A percentile compares a stretch with the other conserved stretches of the same genome.
phyloP scores from a whole-genome alignment of 768 basidiomycete species.

The Phylloporus scabripes region DNA sequence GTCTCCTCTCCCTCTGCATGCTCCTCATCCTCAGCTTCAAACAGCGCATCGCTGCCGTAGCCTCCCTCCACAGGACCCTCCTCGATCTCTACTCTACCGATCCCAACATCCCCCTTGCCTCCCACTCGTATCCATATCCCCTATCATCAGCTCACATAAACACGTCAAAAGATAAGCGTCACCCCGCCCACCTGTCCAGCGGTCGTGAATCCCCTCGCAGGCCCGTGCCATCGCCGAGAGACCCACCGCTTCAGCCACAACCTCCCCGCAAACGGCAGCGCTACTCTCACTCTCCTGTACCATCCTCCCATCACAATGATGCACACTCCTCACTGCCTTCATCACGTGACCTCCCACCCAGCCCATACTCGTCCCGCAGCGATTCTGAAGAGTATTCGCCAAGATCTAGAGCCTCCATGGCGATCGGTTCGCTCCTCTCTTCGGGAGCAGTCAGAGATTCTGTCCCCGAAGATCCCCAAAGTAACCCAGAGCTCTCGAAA shows the following conservation, averaged over 20 bases:
- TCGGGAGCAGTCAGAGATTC: conserved; percentile 33
- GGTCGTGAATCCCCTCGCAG: conserved; percentile 13
- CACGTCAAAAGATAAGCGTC: conserved; percentile 19
- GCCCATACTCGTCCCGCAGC: conserved; percentile 67
- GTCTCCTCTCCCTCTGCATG: conserved; percentile 17
- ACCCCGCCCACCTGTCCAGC: conserved; percentile 12
- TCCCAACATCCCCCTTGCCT: conserved; percentile 26
- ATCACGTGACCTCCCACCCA: conserved; percentile 57
- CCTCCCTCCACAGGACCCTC: conserved; percentile 64
- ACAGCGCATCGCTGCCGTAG: conserved; percentile 67
- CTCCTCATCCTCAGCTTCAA: conserved; percentile 4
- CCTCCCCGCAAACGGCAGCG: conserved; percentile 62
- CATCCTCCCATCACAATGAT: conserved; percentile 33
- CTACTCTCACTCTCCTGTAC: conserved; percentile 50
- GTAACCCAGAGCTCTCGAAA: conserved; percentile 14
- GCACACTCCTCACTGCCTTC: conserved; percentile 29
- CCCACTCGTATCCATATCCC: conserved; percentile 31
- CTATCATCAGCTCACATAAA: conserved; percentile 33
- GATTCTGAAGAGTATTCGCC: conserved; percentile 68
- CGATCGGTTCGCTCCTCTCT: conserved; percentile 70
- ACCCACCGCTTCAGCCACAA: conserved; percentile 31
- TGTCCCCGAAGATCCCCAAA: conserved; percentile 23
- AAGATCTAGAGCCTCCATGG: conserved; percentile 69
- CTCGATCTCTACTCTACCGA: conserved; percentile 48
- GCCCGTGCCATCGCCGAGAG: conserved; percentile 16